Evolutionary conservation across 1,139 yeast species (phyloP).

Genomic region (Saccharomyces hybrid): DNA sequence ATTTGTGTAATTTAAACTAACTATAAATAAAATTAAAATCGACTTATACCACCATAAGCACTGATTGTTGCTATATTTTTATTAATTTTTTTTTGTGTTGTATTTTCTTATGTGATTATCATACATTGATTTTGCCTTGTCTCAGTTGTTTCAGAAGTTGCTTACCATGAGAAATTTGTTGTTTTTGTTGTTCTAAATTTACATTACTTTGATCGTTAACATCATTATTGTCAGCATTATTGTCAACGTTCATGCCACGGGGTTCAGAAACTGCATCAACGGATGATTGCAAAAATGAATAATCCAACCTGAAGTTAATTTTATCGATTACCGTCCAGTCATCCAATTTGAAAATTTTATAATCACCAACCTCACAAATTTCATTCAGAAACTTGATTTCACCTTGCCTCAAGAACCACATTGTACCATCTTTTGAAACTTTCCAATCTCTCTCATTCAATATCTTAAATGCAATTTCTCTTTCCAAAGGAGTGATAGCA

Average conservation of each 20-base stretch:
- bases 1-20: neutral
- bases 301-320: conserved; percentile 30
- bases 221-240: neutral
- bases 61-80: neutral
- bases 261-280: neutral
- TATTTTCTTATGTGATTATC: neutral
- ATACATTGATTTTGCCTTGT: conserved; percentile 14
- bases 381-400: conserved; percentile 34
- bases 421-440: conserved; percentile 27
- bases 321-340: conserved; percentile 37
- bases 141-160: conserved; percentile 28
- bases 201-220: conserved; percentile 1
- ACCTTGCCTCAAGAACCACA: conserved; percentile 38
- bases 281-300: conserved; percentile 10
- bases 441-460: conserved; percentile 36
- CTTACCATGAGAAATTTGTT: conserved; percentile 23
- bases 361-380: conserved; percentile 36
- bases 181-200: conserved; percentile 3
- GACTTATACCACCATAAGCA: neutral
- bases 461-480: conserved; percentile 31
- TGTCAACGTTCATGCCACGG: neutral
- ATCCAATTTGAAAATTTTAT: conserved; percentile 36
- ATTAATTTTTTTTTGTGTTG: neutral
- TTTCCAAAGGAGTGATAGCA: conserved; percentile 50
- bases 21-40: neutral